Conservation (phyloP, 75 land plant genomes). For the Pseudotsuga menziesii region DNA sequence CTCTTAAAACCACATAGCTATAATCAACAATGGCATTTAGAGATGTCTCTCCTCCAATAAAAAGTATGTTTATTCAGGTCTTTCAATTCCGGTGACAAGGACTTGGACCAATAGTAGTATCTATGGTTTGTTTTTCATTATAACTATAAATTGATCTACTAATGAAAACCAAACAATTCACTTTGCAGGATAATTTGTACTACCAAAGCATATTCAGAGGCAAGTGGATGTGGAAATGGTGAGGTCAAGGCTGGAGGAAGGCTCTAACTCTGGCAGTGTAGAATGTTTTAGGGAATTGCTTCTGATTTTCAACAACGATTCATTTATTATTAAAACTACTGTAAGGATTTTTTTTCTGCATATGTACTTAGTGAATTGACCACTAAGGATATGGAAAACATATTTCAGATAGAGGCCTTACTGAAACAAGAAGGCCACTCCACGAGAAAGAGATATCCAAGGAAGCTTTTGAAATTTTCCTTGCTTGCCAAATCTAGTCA, state of each 20-base stretch:
- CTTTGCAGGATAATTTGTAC: conserved; percentile 30
- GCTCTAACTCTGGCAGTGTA: conserved; percentile 31
- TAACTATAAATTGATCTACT: not conserved
- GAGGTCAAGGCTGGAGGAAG: conserved; percentile 47
- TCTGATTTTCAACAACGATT: conserved; percentile 61
- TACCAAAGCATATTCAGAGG: conserved; percentile 50
- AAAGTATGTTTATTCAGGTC: not conserved
- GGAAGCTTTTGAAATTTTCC: too few relatives aligned
- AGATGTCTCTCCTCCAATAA: too few relatives aligned
- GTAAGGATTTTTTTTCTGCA: conserved; percentile 48
- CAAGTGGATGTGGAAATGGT: conserved; percentile 64
- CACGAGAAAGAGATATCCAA: too few relatives aligned
- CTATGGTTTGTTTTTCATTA: conserved; percentile 1
- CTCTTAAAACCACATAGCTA: too few relatives aligned
- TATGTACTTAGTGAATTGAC: conserved; percentile 25
- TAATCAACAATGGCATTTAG: too few relatives aligned
- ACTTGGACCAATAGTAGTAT: not conserved
- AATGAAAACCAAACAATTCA: not conserved
- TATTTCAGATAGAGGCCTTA: too few relatives aligned
- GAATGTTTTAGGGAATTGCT: conserved; percentile 71
- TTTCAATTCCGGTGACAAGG: not conserved
- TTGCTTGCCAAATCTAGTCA: too few relatives aligned
- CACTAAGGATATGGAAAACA: too few relatives aligned
- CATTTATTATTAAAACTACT: too few relatives aligned
- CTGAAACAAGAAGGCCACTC: too few relatives aligned